Base-by-base conservation (phyloP, 2,329 filamentous ascomycete species). In the Colletotrichum liriopes region DNA sequence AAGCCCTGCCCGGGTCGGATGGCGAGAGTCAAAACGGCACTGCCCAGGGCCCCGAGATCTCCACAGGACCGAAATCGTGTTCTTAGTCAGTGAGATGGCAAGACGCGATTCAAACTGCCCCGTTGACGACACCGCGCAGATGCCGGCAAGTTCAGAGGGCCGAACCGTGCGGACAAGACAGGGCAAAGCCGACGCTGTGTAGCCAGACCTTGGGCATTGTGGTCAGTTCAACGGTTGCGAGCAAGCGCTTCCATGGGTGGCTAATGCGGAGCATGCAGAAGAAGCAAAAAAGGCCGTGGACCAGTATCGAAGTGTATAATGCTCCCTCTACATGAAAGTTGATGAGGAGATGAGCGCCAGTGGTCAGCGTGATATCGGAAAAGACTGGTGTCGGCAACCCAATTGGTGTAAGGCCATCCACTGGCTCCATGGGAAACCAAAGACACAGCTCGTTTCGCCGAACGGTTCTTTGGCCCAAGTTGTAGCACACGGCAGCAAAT, bases 61-160 rank as follows among this genome's bases (percentile, higher is more conserved):
- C 70, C 70, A 60, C 47, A 64, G 49, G 52, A 52, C 52, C 39
- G 52, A 43, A 41, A 37, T 55, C 16, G 32, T 43, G 43, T n/a
- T 45, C 65, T 45, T 72, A 72, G 69, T 72, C 70, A 72, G 65
- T 68, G 7, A 35, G 29, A 64, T 39, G 59, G 43, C 39, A 68
- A 47, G 65, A 43, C 58, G 43, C 59, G 69, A 72, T 43, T 72
- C 69, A 72, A 69, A 65, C 59, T 37, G 47, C 18, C 37, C 69
- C 23, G 39, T 69, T 54, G 59, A 62, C 65, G 65, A 68, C 69
- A 64, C 37, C 23, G 45, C 51, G 59, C 65, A 70, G 54, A 55
- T 58, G 64, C 58, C 29, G 29, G 69, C 41, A 62, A 43, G 43
- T n/a, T 20, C 45, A 37, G 47, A 61, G 35, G 51, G n/a, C 41